phyloP scores from a whole-genome alignment of 306 rosid species.

The Castanea sativa region DNA sequence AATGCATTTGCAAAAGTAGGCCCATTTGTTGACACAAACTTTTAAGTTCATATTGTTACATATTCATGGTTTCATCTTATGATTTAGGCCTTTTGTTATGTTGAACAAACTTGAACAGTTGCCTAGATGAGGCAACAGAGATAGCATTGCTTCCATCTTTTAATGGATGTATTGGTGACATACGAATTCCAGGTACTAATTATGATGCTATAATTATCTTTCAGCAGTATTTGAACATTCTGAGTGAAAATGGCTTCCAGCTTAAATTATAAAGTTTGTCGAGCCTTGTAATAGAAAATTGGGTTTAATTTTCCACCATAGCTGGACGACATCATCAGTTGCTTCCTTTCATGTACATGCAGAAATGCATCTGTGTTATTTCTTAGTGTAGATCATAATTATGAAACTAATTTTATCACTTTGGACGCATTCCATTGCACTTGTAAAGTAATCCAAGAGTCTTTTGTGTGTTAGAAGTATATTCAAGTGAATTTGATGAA shows the following conservation, averaged over 20 bases:
- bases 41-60: neutral
- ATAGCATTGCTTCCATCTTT: constrained; percentile 62
- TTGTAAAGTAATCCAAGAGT: neutral
- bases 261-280: neutral
- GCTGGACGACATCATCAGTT: constrained; percentile 10
- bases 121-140: constrained; percentile 83
- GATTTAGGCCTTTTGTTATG: constrained; percentile 26
- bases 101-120: constrained; percentile 44
- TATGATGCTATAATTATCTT: constrained; percentile 3
- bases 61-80: constrained; percentile 6
- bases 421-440: neutral
- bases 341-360: neutral
- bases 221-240: neutral
- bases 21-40: neutral
- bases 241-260: constrained; percentile 19
- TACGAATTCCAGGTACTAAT: constrained; percentile 62
- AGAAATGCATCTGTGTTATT: neutral
- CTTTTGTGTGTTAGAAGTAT: neutral
- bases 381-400: neutral
- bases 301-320: constrained; percentile 7
- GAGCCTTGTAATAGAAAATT: neutral
- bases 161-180: constrained; percentile 55
- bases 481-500: constrained; percentile 5
- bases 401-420: neutral
- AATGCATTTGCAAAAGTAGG: constrained; percentile 76